Evolutionary conservation across 352 stramenopile species (phyloP).

Genomic region (Pythium brassicae): DNA sequence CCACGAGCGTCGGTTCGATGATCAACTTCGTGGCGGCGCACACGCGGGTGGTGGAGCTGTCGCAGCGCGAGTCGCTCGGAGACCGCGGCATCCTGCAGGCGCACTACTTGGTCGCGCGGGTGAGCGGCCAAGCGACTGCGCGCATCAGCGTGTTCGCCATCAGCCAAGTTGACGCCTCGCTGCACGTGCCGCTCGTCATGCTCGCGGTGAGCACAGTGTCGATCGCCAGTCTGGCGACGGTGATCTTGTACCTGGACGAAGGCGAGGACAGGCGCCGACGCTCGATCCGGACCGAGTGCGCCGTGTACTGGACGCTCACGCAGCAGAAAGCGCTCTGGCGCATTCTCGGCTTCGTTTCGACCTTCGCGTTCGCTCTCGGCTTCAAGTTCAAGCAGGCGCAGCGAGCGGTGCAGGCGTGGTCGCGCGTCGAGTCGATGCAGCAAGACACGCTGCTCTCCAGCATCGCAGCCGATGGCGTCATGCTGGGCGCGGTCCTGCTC

Average conservation of each 20-base stretch:
- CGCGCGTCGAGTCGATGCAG: constrained; percentile 18
- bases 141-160: constrained; percentile 10
- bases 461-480: constrained; percentile 27
- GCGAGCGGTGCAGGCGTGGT: constrained; percentile 27
- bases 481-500: constrained; percentile 30
- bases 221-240: constrained; percentile 4
- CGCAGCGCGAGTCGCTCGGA: constrained; percentile 13
- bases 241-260: constrained; percentile 10
- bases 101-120: constrained; percentile 15
- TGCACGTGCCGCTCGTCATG: constrained; percentile 13
- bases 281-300: constrained; percentile 4
- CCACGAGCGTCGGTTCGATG: constrained; percentile 18
- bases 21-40: constrained; percentile 17
- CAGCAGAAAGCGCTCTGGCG: constrained; percentile 24
- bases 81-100: constrained; percentile 13
- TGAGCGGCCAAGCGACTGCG: constrained; percentile 9
- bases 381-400: constrained; percentile 17
- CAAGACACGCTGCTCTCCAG: constrained; percentile 19
- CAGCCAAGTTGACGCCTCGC: neutral
- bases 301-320: constrained; percentile 15
- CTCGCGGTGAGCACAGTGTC: constrained; percentile 6
- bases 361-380: constrained; percentile 14
- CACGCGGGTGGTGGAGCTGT: constrained; percentile 15
- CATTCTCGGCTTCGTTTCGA: constrained; percentile 15
- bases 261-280: constrained; percentile 1